phyloP scores from a whole-genome alignment of 169 alveolate genomes.

The Hepatocystis sp. region DNA sequence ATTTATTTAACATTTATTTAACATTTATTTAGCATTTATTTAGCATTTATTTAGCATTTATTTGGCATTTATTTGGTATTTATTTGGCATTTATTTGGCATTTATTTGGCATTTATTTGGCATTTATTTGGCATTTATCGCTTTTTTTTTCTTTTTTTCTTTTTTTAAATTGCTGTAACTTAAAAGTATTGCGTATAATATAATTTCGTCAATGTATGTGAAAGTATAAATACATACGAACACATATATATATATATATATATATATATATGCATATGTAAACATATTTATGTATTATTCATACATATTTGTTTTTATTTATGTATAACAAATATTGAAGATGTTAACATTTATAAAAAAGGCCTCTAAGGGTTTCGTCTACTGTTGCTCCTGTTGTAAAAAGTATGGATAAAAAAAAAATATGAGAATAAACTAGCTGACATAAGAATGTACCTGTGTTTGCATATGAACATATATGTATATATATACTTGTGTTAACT shows the following conservation, averaged over 20 bases:
- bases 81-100: too few species aligned
- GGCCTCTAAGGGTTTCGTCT: conserved; percentile 15
- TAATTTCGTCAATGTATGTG: not conserved
- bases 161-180: too few species aligned
- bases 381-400: conserved; percentile 47
- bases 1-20: too few species aligned
- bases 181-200: not conserved
- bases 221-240: not conserved
- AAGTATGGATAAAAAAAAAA: conserved; percentile 9
- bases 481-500: conserved; percentile 1
- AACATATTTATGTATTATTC: not conserved
- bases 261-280: not conserved
- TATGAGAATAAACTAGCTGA: not conserved
- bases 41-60: too few species aligned
- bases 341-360: conserved; percentile 55
- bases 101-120: too few species aligned
- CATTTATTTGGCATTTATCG: too few species aligned
- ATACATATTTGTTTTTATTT: conserved; percentile 4
- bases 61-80: too few species aligned
- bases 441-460: not conserved
- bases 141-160: too few species aligned
- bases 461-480: too few species aligned
- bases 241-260: not conserved
- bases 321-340: conserved; percentile 18
- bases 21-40: too few species aligned